phyloP scores from a whole-genome alignment of 2,329 filamentous ascomycete species.

The Claviceps spartinae region DNA sequence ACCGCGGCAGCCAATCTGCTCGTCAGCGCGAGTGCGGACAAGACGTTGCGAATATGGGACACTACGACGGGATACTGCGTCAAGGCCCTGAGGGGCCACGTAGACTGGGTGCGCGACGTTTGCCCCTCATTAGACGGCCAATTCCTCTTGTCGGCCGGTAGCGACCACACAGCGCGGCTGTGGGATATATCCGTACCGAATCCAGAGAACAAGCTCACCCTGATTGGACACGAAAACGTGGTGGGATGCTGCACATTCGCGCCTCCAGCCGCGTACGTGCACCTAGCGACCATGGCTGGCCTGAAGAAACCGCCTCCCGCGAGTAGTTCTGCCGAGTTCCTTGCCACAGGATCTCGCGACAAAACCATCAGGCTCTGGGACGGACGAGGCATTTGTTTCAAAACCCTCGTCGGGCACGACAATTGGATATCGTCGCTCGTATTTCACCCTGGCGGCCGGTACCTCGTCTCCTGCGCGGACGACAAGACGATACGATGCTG shows the following conservation, averaged over 20 bases:
- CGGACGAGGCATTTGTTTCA: conserved; percentile 68
- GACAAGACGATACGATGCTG: conserved; percentile 90
- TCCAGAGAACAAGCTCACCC: conserved; percentile 59
- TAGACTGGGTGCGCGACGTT: conserved; percentile 79
- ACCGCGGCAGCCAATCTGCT: conserved; percentile 65
- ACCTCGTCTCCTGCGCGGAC: conserved; percentile 71
- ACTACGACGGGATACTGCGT: conserved; percentile 83
- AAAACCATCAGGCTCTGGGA: conserved; percentile 90
- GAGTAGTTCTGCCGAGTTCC: conserved; percentile 68
- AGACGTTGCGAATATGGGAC: conserved; percentile 78
- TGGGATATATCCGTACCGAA: conserved; percentile 62
- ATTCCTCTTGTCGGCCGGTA: conserved; percentile 66
- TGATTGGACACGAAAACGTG: conserved; percentile 74
- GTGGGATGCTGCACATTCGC: conserved; percentile 81
- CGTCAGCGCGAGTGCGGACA: conserved; percentile 72
- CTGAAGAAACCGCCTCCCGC: conserved; percentile 68
- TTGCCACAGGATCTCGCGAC: conserved; percentile 80
- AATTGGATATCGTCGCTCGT: conserved; percentile 83
- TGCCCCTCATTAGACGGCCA: conserved; percentile 71
- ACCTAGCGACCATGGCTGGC: conserved; percentile 65
- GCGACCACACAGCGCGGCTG: conserved; percentile 66
- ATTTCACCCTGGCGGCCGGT: conserved; percentile 88
- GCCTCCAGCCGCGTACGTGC: conserved; percentile 62
- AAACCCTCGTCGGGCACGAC: conserved; percentile 75
- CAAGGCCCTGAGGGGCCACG: conserved; percentile 70